A percentile compares a stretch with the other conserved stretches of the same genome.
These are phyloP conservation scores for Umbellularia californica DNA, from an alignment of 164 flowering plant genomes.

Conservation along the genomic window DNA sequence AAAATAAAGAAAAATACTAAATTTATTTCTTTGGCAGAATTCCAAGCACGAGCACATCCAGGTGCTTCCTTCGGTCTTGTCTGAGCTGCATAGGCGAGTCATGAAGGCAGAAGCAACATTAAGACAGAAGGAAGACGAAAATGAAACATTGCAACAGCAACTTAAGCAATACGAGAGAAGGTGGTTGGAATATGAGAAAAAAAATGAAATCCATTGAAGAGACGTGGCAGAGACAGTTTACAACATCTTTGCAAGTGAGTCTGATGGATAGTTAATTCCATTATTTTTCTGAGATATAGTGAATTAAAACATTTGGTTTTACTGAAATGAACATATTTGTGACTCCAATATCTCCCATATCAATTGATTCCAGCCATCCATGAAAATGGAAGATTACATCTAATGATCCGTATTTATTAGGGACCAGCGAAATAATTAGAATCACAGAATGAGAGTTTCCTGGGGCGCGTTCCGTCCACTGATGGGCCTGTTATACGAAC, in stretches of 20 bases:
- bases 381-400: too few relatives aligned
- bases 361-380: too few relatives aligned
- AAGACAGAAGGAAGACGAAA: slow-evolving; percentile 73
- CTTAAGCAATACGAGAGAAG: slow-evolving; percentile 48
- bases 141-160: slow-evolving; percentile 48
- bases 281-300: too few relatives aligned
- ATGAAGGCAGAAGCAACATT: slow-evolving; percentile 60
- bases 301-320: too few relatives aligned
- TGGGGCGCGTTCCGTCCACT: too few relatives aligned
- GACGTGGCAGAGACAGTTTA: slow-evolving; percentile 78
- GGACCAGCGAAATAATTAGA: too few relatives aligned
- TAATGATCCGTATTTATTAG: too few relatives aligned
- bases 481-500: too few relatives aligned
- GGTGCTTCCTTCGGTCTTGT: slow-evolving; percentile 30
- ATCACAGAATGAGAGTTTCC: too few relatives aligned
- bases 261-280: background rate
- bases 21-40: slow-evolving; percentile 29
- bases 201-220: slow-evolving; percentile 88
- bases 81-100: slow-evolving; percentile 59
- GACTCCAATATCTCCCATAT: too few relatives aligned
- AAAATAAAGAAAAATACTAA: background rate
- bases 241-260: slow-evolving; percentile 68
- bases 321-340: too few relatives aligned
- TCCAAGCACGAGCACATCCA: slow-evolving; percentile 33
- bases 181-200: slow-evolving; percentile 69